Conservation (phyloP, 371 early-diverging fungal species). For the Circinella umbellata region DNA sequence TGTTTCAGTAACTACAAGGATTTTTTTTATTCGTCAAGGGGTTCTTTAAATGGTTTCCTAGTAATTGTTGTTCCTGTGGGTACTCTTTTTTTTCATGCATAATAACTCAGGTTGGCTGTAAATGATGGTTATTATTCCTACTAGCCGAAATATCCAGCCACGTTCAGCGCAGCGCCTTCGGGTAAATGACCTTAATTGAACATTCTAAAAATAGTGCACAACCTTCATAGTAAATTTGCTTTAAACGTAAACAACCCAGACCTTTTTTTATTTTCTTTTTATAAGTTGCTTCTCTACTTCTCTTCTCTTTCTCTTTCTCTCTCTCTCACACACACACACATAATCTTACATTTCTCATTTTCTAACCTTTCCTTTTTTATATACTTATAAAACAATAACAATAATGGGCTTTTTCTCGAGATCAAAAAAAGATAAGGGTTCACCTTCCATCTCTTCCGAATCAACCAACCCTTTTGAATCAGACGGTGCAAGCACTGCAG, state of each 20-base stretch:
- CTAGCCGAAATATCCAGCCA: background rate
- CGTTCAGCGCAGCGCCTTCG: background rate
- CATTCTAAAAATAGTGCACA: background rate
- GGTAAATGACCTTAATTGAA: background rate
- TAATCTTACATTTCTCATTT: background rate
- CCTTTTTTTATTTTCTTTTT: background rate
- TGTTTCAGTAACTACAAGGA: too few relatives aligned
- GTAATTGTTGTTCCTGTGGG: too few relatives aligned
- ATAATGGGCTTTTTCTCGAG: conserved; percentile 23
- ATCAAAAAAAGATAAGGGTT: conserved; percentile 25
- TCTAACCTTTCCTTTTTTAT: background rate
- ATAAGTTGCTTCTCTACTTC: too few relatives aligned
- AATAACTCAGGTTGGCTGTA: too few relatives aligned
- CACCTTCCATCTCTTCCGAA: conserved; percentile 18
- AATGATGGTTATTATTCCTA: too few relatives aligned
- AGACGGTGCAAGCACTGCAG: conserved; percentile 5
- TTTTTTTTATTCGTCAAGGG: too few relatives aligned
- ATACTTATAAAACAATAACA: background rate
- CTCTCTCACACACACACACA: too few relatives aligned
- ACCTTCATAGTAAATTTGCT: background rate
- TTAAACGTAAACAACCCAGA: background rate
- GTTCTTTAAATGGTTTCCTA: too few relatives aligned
- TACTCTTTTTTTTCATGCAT: too few relatives aligned
- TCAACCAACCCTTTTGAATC: conserved; percentile 31
- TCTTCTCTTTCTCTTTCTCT: too few relatives aligned